Evolutionary conservation across 177 flowering plant genomes (phyloP).

Genomic region (Tripterygium wilfordii): DNA sequence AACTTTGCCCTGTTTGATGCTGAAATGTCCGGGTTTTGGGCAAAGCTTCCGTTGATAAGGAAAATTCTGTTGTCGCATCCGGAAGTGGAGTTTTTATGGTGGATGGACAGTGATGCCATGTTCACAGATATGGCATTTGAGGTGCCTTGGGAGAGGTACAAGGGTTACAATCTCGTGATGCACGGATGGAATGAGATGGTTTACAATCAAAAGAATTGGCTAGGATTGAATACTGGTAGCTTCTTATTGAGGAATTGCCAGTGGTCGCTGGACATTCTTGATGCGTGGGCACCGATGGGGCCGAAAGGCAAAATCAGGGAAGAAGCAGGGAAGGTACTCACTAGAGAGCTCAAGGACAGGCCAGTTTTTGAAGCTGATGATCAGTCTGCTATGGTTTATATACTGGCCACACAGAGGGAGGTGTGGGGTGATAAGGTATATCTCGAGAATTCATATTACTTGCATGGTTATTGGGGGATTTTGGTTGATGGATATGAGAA

Average conservation of each 20-base stretch:
- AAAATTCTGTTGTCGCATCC: slow-evolving; percentile 49
- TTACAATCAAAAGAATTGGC: slow-evolving; percentile 47
- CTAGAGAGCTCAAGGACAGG: slow-evolving; percentile 45
- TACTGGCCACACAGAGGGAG: slow-evolving; percentile 32
- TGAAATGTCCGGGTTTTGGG: slow-evolving; percentile 53
- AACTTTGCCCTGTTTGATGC: slow-evolving; percentile 47
- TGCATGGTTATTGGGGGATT: slow-evolving; percentile 59
- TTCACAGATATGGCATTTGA: slow-evolving; percentile 49
- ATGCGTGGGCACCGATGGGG: slow-evolving; percentile 52
- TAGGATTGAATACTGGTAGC: slow-evolving; percentile 48
- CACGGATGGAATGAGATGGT: slow-evolving; percentile 59
- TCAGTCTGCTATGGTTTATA: slow-evolving; percentile 53
- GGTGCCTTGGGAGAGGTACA: slow-evolving; percentile 53
- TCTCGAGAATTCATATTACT: slow-evolving; percentile 36
- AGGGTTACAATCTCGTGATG: slow-evolving; percentile 36
- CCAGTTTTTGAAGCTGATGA: too few species aligned
- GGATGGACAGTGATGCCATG: too few species aligned
- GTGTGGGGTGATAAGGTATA: slow-evolving; percentile 51
- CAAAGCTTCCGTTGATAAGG: slow-evolving; percentile 42
- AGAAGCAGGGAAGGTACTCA: slow-evolving; percentile 42
- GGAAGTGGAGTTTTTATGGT: slow-evolving; percentile 43
- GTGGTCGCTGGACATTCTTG: slow-evolving; percentile 46
- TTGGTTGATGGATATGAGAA: slow-evolving; percentile 49
- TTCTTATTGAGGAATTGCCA: slow-evolving; percentile 49
- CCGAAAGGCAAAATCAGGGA: too few species aligned